Evolutionary conservation across 352 stramenopile genomes (phyloP).

Genomic region (Phytophthora podocarpi): DNA sequence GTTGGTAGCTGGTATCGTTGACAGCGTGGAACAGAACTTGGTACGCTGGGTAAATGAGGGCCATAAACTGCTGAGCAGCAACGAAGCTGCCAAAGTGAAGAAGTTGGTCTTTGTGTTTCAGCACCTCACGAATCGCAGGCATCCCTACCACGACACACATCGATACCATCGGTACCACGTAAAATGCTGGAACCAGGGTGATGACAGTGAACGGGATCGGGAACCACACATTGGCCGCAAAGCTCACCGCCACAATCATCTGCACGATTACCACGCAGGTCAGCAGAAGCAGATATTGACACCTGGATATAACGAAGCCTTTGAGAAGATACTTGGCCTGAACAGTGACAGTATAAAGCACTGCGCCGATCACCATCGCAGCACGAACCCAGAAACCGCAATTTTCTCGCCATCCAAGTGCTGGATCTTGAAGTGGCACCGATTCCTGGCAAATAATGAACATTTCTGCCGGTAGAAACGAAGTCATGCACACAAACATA

Average conservation of each 20-base stretch:
- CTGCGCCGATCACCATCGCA: slow-evolving; percentile 14
- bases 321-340: slow-evolving; percentile 23
- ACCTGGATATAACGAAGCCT: slow-evolving; percentile 10
- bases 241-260: slow-evolving; percentile 7
- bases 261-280: not conserved
- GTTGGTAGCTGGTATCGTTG: slow-evolving; percentile 11
- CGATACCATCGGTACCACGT: not conserved
- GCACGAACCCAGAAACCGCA: slow-evolving; percentile 37
- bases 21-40: slow-evolving; percentile 18
- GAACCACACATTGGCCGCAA: slow-evolving; percentile 27
- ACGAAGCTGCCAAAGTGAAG: slow-evolving; percentile 10
- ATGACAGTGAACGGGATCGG: slow-evolving; percentile 33
- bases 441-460: slow-evolving; percentile 33
- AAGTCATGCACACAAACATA: slow-evolving; percentile 24
- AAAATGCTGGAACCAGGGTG: slow-evolving; percentile 16
- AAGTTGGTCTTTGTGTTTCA: slow-evolving; percentile 3
- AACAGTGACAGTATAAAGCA: slow-evolving; percentile 11
- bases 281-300: slow-evolving; percentile 2
- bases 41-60: slow-evolving; percentile 19
- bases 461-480: slow-evolving; percentile 18
- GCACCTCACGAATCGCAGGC: slow-evolving; percentile 9
- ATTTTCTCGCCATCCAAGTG: slow-evolving; percentile 15
- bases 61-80: slow-evolving; percentile 20
- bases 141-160: slow-evolving; percentile 1
- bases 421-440: slow-evolving; percentile 33